Evolutionary conservation across 2,329 filamentous ascomycete species (phyloP).

Genomic region (Hypocreales sp.): DNA sequence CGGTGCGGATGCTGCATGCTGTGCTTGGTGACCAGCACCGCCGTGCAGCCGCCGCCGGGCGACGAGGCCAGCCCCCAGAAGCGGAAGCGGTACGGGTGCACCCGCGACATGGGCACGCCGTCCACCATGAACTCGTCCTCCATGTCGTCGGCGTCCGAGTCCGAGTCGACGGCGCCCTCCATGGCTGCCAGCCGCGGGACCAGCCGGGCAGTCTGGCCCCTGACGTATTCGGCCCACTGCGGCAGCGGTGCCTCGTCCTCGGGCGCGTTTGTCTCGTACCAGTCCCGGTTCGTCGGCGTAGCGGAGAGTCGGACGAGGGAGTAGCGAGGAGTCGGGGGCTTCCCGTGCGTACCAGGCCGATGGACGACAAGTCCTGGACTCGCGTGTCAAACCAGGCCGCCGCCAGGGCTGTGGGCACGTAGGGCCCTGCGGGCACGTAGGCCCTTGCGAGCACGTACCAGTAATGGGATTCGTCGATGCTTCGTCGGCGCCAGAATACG

Average conservation of each 20-base stretch:
- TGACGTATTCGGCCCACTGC: constrained; percentile 33
- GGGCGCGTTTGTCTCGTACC: constrained; percentile 35
- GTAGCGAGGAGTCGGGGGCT: constrained; percentile 25
- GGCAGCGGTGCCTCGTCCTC: constrained; percentile 10
- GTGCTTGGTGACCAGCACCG: constrained; percentile 32
- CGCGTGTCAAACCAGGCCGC: too few relatives aligned
- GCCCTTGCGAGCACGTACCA: too few relatives aligned
- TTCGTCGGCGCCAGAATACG: constrained; percentile 20
- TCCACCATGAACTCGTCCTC: constrained; percentile 6
- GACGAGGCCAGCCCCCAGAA: constrained; percentile 38
- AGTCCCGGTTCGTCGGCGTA: constrained; percentile 31
- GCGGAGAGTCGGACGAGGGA: constrained; percentile 37
- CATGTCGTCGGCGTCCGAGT: constrained; percentile 9
- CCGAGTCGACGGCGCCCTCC: constrained; percentile 13
- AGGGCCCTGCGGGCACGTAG: too few relatives aligned
- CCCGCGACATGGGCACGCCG: constrained; percentile 21
- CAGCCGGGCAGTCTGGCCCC: constrained; percentile 24
- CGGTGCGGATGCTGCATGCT: constrained; percentile 32
- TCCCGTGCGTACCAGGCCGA: constrained; percentile 9
- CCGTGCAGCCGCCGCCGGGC: constrained; percentile 34
- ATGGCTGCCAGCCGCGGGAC: constrained; percentile 30
- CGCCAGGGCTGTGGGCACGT: too few relatives aligned
- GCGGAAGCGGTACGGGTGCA: constrained; percentile 32
- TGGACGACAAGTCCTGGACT: constrained; percentile 30
- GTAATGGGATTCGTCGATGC: constrained; percentile 16